Evolutionary conservation across 1,284 basidiomycete species (phyloP).

Genomic region (Tilletia horrida): DNA sequence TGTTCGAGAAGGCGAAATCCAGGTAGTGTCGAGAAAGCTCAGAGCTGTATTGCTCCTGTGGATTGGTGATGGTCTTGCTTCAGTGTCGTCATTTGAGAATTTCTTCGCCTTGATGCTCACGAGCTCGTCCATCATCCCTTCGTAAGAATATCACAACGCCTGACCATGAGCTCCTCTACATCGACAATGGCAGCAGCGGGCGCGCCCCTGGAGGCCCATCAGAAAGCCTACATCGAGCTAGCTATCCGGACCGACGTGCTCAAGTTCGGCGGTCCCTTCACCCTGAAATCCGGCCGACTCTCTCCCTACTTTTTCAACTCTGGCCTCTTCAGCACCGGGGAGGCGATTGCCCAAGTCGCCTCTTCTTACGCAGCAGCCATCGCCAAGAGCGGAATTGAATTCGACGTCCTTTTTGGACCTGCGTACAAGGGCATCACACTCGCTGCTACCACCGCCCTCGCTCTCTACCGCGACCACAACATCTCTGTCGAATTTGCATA

Average conservation of each 20-base stretch:
- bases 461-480: conserved; percentile 64
- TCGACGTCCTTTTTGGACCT: conserved; percentile 91
- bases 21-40: neutral
- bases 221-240: conserved; percentile 48
- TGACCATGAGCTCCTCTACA: no score
- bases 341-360: conserved; percentile 74
- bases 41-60: no score
- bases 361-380: conserved; percentile 78
- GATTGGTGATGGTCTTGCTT: neutral
- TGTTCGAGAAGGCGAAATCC: neutral
- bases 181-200: neutral
- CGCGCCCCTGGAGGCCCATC: conserved; percentile 37
- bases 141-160: neutral
- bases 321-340: conserved; percentile 74
- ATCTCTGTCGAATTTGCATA: conserved; percentile 78
- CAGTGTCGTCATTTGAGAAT: no score
- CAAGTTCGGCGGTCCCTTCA: conserved; percentile 49
- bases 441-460: conserved; percentile 78
- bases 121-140: no score
- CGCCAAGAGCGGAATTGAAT: conserved; percentile 60
- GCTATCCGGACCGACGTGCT: conserved; percentile 46
- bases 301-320: conserved; percentile 99
- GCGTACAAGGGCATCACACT: conserved; percentile 98
- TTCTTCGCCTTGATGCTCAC: no score
- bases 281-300: conserved; percentile 76